Conservation (phyloP, 176 grass and related monocot genomes). For the Dendrocalamus sinicus region DNA sequence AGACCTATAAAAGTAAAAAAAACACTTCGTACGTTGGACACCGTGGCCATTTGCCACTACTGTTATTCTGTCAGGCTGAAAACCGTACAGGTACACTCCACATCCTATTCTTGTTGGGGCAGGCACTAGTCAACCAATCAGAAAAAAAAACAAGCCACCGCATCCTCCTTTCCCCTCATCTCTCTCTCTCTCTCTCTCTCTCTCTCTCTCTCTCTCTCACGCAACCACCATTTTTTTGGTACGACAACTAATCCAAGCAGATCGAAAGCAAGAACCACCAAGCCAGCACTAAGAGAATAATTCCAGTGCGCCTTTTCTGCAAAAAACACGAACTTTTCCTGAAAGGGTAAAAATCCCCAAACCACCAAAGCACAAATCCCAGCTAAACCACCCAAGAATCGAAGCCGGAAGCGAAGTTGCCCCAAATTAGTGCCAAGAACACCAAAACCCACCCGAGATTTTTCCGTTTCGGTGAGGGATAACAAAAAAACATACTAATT, state of each 20-base stretch:
- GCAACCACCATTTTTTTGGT: background rate
- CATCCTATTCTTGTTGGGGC: slow-evolving; percentile 5
- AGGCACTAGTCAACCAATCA: slow-evolving; percentile 35
- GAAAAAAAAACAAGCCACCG: background rate
- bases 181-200: slow-evolving; percentile 18
- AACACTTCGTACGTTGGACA: slow-evolving; percentile 32
- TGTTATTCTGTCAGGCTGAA: background rate
- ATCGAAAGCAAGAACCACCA: slow-evolving; percentile 38
- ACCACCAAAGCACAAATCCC: background rate
- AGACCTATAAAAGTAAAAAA: slow-evolving; percentile 16
- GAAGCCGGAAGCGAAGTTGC: background rate
- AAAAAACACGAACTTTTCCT: slow-evolving; percentile 18
- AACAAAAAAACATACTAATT: background rate
- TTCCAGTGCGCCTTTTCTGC: slow-evolving; percentile 7
- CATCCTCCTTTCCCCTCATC: background rate
- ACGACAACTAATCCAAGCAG: slow-evolving; percentile 32
- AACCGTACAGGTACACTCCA: background rate
- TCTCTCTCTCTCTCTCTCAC: slow-evolving; percentile 22
- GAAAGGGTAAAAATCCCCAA: background rate
- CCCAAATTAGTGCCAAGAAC: slow-evolving; percentile 11
- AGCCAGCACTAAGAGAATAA: background rate
- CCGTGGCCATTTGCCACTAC: slow-evolving; percentile 21
- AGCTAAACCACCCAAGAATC: background rate
- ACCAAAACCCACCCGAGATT: background rate
- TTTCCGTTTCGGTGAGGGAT: background rate